phyloP scores from a whole-genome alignment of 345 rosid genomes.

The Eucalyptus leucophloia region DNA sequence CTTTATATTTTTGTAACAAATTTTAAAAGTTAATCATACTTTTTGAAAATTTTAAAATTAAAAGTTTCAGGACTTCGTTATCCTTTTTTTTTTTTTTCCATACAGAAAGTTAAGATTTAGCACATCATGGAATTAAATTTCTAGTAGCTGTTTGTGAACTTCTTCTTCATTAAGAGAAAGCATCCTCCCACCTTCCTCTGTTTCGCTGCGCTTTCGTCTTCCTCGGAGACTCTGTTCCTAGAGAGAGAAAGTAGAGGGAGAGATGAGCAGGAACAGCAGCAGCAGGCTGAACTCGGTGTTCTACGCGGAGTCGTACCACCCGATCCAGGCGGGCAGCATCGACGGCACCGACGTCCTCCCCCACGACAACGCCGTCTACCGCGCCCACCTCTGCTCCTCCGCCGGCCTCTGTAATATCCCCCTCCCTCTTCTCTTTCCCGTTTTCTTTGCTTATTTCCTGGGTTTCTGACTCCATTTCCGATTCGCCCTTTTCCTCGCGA shows the following conservation, averaged over 20 bases:
- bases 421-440: too few relatives aligned
- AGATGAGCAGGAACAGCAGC: neutral
- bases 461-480: neutral
- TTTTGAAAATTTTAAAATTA: too few relatives aligned
- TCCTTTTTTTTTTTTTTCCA: too few relatives aligned
- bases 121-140: too few relatives aligned
- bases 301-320: conserved; percentile 80
- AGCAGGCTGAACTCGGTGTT: conserved; percentile 51
- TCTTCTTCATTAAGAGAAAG: too few relatives aligned
- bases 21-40: accelerated
- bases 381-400: conserved; percentile 78
- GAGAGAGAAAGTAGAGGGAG: neutral
- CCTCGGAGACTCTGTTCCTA: neutral
- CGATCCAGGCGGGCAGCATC: conserved; percentile 92
- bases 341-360: conserved; percentile 88
- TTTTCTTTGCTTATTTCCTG: too few relatives aligned
- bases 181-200: too few relatives aligned
- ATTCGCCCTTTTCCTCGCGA: neutral
- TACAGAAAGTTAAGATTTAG: neutral
- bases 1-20: accelerated
- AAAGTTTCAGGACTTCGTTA: too few relatives aligned
- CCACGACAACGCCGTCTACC: conserved; percentile 66
- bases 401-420: conserved; percentile 58
- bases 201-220: neutral
- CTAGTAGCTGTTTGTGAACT: too few relatives aligned